These are phyloP conservation scores for Kwoniella heveanensis DNA, from an alignment of 768 basidiomycete genomes.

Conservation along the genomic window DNA sequence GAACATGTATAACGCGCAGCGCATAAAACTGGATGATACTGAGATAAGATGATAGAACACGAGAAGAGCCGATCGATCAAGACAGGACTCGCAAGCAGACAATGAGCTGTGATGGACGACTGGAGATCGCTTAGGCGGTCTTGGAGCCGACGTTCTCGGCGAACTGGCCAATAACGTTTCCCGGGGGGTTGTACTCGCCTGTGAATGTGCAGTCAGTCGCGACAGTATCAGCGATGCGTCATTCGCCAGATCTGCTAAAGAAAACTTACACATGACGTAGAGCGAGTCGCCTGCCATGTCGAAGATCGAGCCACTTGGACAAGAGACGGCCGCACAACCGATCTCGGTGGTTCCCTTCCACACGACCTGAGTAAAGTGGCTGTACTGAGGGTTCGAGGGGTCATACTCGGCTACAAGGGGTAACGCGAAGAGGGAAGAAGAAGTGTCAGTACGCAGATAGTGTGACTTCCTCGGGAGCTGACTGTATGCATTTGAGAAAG, in stretches of 20 bases:
- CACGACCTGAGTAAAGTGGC: slow-evolving; percentile 32
- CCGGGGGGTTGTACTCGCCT: slow-evolving; percentile 35
- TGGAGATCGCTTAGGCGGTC: slow-evolving; percentile 7
- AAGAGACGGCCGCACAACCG: slow-evolving; percentile 34
- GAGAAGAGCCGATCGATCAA: neutral
- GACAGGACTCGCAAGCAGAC: no score
- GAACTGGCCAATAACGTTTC: slow-evolving; percentile 30
- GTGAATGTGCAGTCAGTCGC: no score
- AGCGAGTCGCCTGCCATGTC: slow-evolving; percentile 7
- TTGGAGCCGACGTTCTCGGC: slow-evolving; percentile 25
- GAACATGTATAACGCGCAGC: neutral
- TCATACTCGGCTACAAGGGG: slow-evolving; percentile 13
- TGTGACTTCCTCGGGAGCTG: no score
- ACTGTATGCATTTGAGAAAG: no score
- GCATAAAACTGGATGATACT: neutral
- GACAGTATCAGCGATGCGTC: no score
- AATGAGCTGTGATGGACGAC: no score
- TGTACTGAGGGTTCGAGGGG: slow-evolving; percentile 19
- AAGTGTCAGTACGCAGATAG: no score
- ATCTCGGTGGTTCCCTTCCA: slow-evolving; percentile 45
- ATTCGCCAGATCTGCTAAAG: no score
- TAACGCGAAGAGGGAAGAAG: no score
- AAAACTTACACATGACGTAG: slow-evolving; percentile 24
- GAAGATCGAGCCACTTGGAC: slow-evolving; percentile 36
- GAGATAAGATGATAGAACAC: neutral